Evolutionary conservation across 352 stramenopile genomes (phyloP).

Genomic region (Phytophthora pisi): DNA sequence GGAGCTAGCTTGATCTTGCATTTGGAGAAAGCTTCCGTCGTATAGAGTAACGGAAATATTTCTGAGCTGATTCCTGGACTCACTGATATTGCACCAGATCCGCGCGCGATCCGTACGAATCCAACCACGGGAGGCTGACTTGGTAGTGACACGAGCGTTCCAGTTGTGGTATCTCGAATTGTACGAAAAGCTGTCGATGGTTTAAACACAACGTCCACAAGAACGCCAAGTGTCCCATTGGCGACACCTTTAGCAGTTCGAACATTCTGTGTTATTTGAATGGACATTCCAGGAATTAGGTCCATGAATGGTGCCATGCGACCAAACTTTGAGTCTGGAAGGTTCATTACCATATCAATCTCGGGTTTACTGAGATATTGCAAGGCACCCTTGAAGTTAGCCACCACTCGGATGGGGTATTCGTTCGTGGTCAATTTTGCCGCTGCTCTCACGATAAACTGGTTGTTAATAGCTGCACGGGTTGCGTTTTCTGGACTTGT

Average conservation of each 20-base stretch:
- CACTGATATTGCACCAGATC: too few relatives aligned
- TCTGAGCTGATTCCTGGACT: too few relatives aligned
- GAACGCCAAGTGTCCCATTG: constrained; percentile 5
- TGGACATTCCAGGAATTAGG: constrained; percentile 16
- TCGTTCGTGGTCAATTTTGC: background rate
- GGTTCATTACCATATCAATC: background rate
- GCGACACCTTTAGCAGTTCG: constrained; percentile 6
- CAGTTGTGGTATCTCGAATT: background rate
- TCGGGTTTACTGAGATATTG: background rate
- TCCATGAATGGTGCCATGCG: constrained; percentile 19
- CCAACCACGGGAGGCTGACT: too few relatives aligned
- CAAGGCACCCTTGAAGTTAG: background rate
- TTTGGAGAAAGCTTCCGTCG: too few relatives aligned
- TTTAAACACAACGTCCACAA: constrained; percentile 2
- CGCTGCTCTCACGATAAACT: background rate
- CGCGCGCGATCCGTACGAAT: too few relatives aligned
- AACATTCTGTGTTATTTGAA: constrained; percentile 18
- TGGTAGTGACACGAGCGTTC: too few relatives aligned
- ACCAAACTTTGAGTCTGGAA: constrained; percentile 13
- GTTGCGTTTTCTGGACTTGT: constrained; percentile 9
- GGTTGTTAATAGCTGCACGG: constrained; percentile 2
- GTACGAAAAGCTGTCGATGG: constrained; percentile 1
- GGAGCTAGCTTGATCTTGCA: too few relatives aligned
- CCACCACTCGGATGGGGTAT: constrained; percentile 4
- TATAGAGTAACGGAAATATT: too few relatives aligned